Percentiles rank a stretch among this genome's conserved stretches.
Conservation (phyloP, 495 filamentous ascomycete genomes). For the Podospora pseudoanserina region DNA sequence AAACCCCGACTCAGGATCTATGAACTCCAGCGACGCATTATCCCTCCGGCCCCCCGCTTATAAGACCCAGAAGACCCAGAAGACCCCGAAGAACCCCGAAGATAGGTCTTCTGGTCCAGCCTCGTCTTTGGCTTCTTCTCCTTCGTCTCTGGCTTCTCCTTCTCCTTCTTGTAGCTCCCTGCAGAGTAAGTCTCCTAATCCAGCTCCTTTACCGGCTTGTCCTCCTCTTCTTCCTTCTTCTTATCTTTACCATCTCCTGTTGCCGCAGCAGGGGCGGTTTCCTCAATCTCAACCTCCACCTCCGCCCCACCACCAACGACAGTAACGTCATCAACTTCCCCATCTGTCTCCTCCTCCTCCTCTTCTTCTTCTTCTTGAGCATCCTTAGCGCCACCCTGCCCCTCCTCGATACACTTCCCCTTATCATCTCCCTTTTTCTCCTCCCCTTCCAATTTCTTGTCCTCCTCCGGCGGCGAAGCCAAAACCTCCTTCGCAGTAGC, state of each 20-base stretch:
- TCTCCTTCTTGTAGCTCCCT: background rate
- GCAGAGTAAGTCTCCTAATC: background rate
- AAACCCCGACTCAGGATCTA: too few relatives aligned
- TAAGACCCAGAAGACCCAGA: too few relatives aligned
- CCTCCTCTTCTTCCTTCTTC: slow-evolving; percentile 3
- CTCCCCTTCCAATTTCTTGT: slow-evolving; percentile 7
- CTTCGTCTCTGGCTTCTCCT: background rate
- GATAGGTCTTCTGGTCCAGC: too few relatives aligned
- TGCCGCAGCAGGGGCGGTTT: background rate
- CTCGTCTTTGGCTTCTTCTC: background rate
- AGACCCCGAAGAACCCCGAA: too few relatives aligned
- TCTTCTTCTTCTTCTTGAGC: background rate
- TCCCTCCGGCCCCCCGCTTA: too few relatives aligned
- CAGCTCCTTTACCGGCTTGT: background rate
- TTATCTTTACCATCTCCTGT: background rate
- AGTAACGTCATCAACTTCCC: background rate
- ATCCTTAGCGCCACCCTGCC: background rate
- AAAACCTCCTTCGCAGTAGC: background rate
- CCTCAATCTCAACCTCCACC: background rate
- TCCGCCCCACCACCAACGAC: background rate
- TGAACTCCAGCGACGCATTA: too few relatives aligned
- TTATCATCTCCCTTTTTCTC: slow-evolving; percentile 29
- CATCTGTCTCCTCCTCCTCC: background rate
- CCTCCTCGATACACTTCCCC: slow-evolving; percentile 9
- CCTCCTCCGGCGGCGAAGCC: background rate